phyloP scores from a whole-genome alignment of 257 asterid species.

The Echium plantagineum region DNA sequence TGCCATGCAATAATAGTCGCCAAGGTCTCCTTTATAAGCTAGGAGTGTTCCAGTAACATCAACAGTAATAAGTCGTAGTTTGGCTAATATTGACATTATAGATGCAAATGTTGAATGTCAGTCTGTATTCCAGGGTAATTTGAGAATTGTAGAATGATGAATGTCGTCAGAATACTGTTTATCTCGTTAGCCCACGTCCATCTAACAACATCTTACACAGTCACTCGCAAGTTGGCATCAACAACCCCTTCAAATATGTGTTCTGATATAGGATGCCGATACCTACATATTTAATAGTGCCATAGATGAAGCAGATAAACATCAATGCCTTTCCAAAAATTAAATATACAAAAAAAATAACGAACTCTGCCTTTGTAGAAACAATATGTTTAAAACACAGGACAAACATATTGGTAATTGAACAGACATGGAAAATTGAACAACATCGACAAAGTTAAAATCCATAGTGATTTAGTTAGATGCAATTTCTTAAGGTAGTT shows the following conservation, averaged over 20 bases:
- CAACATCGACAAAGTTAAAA: too few relatives aligned
- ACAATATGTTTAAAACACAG: too few relatives aligned
- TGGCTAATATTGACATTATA: conserved; percentile 55
- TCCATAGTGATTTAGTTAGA: too few relatives aligned
- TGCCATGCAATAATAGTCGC: conserved; percentile 98
- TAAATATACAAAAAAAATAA: too few relatives aligned
- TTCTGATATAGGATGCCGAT: neutral
- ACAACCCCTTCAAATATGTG: neutral
- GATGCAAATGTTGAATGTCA: neutral
- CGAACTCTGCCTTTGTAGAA: too few relatives aligned
- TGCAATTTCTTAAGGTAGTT: too few relatives aligned
- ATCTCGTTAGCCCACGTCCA: neutral
- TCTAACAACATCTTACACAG: too few relatives aligned
- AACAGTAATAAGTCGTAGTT: conserved; percentile 65
- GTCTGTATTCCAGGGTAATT: neutral
- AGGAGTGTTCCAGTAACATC: conserved; percentile 95
- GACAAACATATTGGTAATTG: too few relatives aligned
- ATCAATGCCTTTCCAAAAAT: neutral
- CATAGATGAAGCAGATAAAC: neutral
- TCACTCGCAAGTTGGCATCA: too few relatives aligned
- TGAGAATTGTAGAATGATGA: neutral
- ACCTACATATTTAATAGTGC: neutral
- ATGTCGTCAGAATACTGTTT: neutral
- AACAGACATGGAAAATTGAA: too few relatives aligned
- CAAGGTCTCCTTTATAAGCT: conserved; percentile 97